These are phyloP conservation scores for Pilaira anomala DNA, from an alignment of 192 early-diverging fungal species.

Conservation along the genomic window DNA sequence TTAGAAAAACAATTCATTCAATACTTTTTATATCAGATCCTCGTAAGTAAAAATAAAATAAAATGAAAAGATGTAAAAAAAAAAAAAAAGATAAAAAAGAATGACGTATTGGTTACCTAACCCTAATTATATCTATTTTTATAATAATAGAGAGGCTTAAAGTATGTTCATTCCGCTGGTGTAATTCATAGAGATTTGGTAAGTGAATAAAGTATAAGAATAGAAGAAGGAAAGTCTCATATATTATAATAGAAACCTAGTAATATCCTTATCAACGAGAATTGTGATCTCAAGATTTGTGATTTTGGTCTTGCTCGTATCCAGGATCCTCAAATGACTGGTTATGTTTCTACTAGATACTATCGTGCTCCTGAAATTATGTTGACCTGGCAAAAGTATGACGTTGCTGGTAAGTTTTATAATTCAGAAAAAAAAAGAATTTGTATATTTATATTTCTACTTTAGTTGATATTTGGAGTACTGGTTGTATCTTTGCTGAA, in stretches of 20 bases:
- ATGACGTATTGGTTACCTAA: constrained; percentile 12
- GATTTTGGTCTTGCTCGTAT: constrained; percentile 95
- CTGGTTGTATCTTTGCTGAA: constrained; percentile 92
- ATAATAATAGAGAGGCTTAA: constrained; percentile 62
- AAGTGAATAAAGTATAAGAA: constrained; percentile 8
- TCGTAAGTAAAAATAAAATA: constrained; percentile 46
- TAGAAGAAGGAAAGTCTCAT: background rate
- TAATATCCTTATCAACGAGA: constrained; percentile 95
- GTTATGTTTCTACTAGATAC: constrained; percentile 95
- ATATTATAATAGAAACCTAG: constrained; percentile 69
- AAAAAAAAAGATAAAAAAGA: background rate
- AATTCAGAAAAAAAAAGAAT: background rate
- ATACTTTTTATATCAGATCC: constrained; percentile 96
- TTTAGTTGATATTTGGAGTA: constrained; percentile 88
- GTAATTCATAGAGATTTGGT: constrained; percentile 93
- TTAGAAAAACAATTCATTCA: constrained; percentile 94
- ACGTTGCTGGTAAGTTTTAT: constrained; percentile 58
- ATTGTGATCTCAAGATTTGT: constrained; percentile 98
- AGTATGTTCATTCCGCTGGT: constrained; percentile 93
- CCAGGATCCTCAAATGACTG: constrained; percentile 94
- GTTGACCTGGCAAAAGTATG: constrained; percentile 96
- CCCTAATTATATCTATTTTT: background rate
- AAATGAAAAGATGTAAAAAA: background rate
- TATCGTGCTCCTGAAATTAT: constrained; percentile 98
- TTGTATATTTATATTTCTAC: background rate